Evolutionary conservation across 2,329 filamentous ascomycete genomes (phyloP).

Genomic region (Ascochyta clinopodiicola): DNA sequence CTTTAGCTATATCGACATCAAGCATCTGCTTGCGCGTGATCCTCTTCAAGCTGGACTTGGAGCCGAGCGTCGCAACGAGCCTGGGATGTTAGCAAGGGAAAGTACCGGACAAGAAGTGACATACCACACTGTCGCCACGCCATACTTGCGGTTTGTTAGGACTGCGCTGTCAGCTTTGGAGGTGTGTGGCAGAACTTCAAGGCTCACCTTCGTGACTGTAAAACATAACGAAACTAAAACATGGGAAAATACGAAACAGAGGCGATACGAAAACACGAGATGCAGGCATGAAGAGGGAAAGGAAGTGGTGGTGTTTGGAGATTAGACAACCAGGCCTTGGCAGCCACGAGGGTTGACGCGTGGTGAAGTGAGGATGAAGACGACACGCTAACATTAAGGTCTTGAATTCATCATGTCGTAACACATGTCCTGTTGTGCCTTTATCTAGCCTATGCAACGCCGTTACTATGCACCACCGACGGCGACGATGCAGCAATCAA

Average conservation of each 20-base stretch:
- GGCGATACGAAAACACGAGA: slow-evolving; percentile 5
- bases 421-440: slow-evolving; percentile 23
- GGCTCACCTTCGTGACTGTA: slow-evolving; percentile 90
- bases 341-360: slow-evolving; percentile 20
- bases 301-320: not conserved
- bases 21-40: slow-evolving; percentile 86
- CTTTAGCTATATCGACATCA: slow-evolving; percentile 83
- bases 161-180: slow-evolving; percentile 56
- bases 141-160: slow-evolving; percentile 84
- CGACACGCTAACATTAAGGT: not conserved
- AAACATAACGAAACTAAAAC: slow-evolving; percentile 69
- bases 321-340: slow-evolving; percentile 6
- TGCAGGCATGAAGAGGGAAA: not conserved
- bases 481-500: slow-evolving; percentile 10
- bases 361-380: slow-evolving; percentile 27
- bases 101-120: slow-evolving; percentile 26
- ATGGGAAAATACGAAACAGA: slow-evolving; percentile 4
- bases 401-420: slow-evolving; percentile 29
- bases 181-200: not conserved
- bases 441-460: slow-evolving; percentile 41
- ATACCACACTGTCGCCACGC: slow-evolving; percentile 93
- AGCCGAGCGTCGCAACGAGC: slow-evolving; percentile 88
- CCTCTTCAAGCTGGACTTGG: slow-evolving; percentile 72
- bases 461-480: slow-evolving; percentile 28
- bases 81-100: slow-evolving; percentile 57